These are phyloP conservation scores for Trapa bicornis DNA, from an alignment of 345 rosid species.

Conservation along the genomic window DNA sequence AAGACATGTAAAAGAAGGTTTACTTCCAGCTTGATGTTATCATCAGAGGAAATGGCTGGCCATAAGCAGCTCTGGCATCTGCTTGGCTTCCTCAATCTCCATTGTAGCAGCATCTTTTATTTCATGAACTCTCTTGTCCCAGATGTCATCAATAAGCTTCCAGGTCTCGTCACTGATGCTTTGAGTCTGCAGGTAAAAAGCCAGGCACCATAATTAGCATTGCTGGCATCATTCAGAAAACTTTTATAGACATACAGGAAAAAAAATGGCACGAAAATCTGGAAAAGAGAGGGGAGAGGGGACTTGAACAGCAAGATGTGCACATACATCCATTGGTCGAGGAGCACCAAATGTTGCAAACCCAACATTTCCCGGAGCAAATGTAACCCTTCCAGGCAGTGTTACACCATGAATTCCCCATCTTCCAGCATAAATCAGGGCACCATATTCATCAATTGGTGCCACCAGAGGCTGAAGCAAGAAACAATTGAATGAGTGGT, in stretches of 20 bases:
- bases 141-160: slow-evolving; percentile 71
- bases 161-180: slow-evolving; percentile 65
- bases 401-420: slow-evolving; percentile 85
- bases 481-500: slow-evolving; percentile 7
- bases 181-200: slow-evolving; percentile 50
- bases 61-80: slow-evolving; percentile 74
- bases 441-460: slow-evolving; percentile 76
- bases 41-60: slow-evolving; percentile 71
- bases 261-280: background rate
- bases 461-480: slow-evolving; percentile 45
- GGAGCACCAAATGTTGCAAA: slow-evolving; percentile 90
- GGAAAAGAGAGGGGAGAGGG: background rate
- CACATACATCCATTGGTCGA: slow-evolving; percentile 66
- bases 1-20: background rate
- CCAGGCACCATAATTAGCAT: background rate
- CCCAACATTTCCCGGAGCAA: slow-evolving; percentile 90
- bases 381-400: slow-evolving; percentile 91
- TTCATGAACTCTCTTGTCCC: slow-evolving; percentile 68
- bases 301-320: slow-evolving; percentile 1
- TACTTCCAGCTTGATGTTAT: background rate
- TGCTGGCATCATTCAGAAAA: background rate
- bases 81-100: slow-evolving; percentile 54
- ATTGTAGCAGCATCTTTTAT: slow-evolving; percentile 48
- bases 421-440: slow-evolving; percentile 79
- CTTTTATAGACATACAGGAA: background rate